These are phyloP conservation scores for Triangularia setosa DNA, from an alignment of 2,329 filamentous ascomycete genomes.

Conservation along the genomic window DNA sequence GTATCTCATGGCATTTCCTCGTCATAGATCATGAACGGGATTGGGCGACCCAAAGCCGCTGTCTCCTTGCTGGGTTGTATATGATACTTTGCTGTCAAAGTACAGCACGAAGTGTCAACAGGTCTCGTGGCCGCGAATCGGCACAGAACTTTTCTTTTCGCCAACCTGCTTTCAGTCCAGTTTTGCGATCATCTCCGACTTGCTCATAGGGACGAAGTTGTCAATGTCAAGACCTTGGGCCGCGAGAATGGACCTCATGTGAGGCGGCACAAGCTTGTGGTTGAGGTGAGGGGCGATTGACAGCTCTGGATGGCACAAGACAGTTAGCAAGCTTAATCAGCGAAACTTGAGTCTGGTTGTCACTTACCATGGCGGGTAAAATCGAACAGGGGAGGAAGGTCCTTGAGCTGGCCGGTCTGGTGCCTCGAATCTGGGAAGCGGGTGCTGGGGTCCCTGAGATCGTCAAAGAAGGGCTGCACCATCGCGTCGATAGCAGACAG, in stretches of 20 bases:
- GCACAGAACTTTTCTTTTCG: conserved; percentile 12
- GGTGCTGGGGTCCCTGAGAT: conserved; percentile 86
- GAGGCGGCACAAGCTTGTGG: conserved; percentile 77
- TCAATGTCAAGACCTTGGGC: conserved; percentile 85
- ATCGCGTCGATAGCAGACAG: conserved; percentile 92
- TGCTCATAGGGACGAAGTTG: conserved; percentile 84
- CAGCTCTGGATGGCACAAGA: conserved; percentile 61
- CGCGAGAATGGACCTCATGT: conserved; percentile 70
- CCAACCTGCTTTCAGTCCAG: conserved; percentile 66
- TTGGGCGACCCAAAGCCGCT: conserved; percentile 20
- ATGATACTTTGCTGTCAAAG: conserved; percentile 25
- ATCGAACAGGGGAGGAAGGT: conserved; percentile 85
- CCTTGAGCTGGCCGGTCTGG: conserved; percentile 71
- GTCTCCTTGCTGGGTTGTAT: conserved; percentile 19
- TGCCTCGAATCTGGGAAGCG: conserved; percentile 93
- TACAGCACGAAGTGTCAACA: conserved; percentile 23
- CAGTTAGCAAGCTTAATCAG: background rate
- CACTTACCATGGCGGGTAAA: conserved; percentile 86
- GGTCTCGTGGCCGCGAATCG: conserved; percentile 19
- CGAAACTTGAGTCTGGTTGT: background rate
- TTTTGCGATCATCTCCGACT: conserved; percentile 96
- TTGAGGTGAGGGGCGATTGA: conserved; percentile 93
- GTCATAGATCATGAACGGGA: conserved; percentile 23
- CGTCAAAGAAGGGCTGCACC: conserved; percentile 98
- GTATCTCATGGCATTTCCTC: conserved; percentile 21